These are phyloP conservation scores for Macrolepiota dolichaula DNA, from an alignment of 768 basidiomycete species.

Conservation along the genomic window DNA sequence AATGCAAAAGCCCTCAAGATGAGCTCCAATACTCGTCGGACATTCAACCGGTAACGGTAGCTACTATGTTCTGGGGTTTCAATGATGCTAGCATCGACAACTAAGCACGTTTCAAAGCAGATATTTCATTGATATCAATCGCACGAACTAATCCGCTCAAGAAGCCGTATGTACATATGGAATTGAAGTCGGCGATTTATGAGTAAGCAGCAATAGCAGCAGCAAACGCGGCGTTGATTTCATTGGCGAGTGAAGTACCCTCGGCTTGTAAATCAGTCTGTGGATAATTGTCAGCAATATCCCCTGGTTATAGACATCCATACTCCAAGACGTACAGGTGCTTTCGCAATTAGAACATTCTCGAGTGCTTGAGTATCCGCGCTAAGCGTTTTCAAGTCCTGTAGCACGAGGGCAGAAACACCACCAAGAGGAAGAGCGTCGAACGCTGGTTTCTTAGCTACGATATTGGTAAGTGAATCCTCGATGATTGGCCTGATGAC, in stretches of 20 bases:
- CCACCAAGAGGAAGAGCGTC: conserved; percentile 18
- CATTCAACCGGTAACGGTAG: too few relatives aligned
- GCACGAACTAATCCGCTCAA: not conserved
- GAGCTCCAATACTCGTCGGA: too few relatives aligned
- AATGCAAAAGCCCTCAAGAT: too few relatives aligned
- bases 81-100: too few relatives aligned
- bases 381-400: conserved; percentile 23
- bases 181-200: not conserved
- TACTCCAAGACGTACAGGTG: conserved; percentile 21
- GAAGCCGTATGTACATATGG: not conserved
- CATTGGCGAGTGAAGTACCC: conserved; percentile 17
- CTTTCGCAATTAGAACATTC: conserved; percentile 19
- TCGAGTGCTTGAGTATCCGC: conserved; percentile 23
- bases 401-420: conserved; percentile 20
- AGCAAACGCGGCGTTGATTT: conserved; percentile 22
- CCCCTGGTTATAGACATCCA: not conserved
- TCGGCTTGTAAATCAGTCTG: conserved; percentile 19
- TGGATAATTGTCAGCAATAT: not conserved
- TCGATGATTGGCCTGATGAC: conserved; percentile 15
- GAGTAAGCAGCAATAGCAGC: conserved; percentile 26
- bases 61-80: too few relatives aligned
- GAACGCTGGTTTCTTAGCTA: conserved; percentile 24
- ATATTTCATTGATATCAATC: not conserved
- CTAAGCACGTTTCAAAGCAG: not conserved
- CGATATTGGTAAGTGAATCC: conserved; percentile 17